Evolutionary conservation across 805 yeast species (phyloP), one percentile per base, ranked within the genome.

Genomic region (Ogataea saltuana): DNA sequence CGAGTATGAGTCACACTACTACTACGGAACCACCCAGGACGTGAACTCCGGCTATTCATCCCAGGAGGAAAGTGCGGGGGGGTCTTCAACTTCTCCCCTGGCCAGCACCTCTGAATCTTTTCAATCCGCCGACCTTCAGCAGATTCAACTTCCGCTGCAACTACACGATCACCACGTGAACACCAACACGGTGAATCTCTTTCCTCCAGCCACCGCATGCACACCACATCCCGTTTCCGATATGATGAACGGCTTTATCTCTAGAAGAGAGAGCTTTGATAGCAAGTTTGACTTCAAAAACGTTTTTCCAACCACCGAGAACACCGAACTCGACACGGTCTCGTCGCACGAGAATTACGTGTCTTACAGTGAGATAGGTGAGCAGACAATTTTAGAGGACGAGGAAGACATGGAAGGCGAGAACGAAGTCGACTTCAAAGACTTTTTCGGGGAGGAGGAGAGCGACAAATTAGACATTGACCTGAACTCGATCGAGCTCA

Each of bases 161-260:
- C 29, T 23, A 4, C 28, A 33, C 6, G n/a, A 33, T 17, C 46
- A 43, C 17, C 32, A 38, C 3, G 12, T 21, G 18, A 13, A 21
- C 9, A 7, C 37, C 6, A 28, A 15, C 23, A 22, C 41, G 4
- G 38, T 20, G n/a, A 49, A 48, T 29, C 34, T 59, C 32, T 62
- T 61, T 44, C 67, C 65, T 5, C 59, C 65, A 4, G 63, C 61
- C 7, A 42, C 55, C 17, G 65, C 67, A 3, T 60, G 65, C 44
- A 53, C 62, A 15, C 65, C 65, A 3, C 62, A 58, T 9, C 56
- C 58, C 9, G 41, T 31, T n/a, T n/a, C 33, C 13, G 46, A 45
- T 23, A 25, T 15, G 18, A 25, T 29, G 12, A 46, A 28, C 30
- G 52, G 47, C 3, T 32, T 41, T 17, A 18, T 53, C 11, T 50